phyloP scores from a whole-genome alignment of 2,329 filamentous ascomycete genomes.

The Cordyceps militaris region DNA sequence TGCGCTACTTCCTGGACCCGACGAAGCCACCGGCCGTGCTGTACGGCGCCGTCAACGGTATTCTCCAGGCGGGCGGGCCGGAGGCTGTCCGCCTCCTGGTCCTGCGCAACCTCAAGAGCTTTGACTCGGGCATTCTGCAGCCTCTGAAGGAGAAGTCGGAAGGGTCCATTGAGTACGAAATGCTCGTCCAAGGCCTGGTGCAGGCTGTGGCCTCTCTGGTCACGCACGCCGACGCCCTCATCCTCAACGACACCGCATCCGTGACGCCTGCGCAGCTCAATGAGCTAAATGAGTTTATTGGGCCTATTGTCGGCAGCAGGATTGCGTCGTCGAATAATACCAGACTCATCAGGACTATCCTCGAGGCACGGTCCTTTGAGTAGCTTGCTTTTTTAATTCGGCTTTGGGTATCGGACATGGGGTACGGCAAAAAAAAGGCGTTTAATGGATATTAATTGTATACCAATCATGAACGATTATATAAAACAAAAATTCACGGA shows the following conservation, averaged over 20 bases:
- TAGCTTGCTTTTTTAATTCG: slow-evolving; percentile 21
- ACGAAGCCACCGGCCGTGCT: slow-evolving; percentile 75
- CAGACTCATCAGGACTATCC: slow-evolving; percentile 41
- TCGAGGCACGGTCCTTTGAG: slow-evolving; percentile 49
- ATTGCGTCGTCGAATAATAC: slow-evolving; percentile 40
- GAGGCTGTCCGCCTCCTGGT: slow-evolving; percentile 52
- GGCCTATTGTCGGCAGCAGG: slow-evolving; percentile 44
- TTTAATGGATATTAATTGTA: not conserved
- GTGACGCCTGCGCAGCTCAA: slow-evolving; percentile 31
- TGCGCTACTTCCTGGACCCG: slow-evolving; percentile 87
- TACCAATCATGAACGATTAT: too few relatives aligned
- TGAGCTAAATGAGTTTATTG: slow-evolving; percentile 48
- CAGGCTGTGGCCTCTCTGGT: slow-evolving; percentile 43
- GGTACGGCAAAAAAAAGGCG: not conserved
- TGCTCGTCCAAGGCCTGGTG: slow-evolving; percentile 49
- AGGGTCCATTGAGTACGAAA: slow-evolving; percentile 44
- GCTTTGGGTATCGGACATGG: not conserved
- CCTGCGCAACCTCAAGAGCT: slow-evolving; percentile 47
- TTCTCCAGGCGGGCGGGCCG: slow-evolving; percentile 67
- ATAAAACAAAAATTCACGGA: too few relatives aligned
- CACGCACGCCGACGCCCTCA: slow-evolving; percentile 29
- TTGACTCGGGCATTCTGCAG: slow-evolving; percentile 46
- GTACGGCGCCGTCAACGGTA: slow-evolving; percentile 78
- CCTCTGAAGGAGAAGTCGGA: slow-evolving; percentile 47
- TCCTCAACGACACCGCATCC: slow-evolving; percentile 30